Evolutionary conservation across 768 basidiomycete genomes (phyloP), one percentile per base, ranked within the genome.

Genomic region (Crassisporium funariophilum): DNA sequence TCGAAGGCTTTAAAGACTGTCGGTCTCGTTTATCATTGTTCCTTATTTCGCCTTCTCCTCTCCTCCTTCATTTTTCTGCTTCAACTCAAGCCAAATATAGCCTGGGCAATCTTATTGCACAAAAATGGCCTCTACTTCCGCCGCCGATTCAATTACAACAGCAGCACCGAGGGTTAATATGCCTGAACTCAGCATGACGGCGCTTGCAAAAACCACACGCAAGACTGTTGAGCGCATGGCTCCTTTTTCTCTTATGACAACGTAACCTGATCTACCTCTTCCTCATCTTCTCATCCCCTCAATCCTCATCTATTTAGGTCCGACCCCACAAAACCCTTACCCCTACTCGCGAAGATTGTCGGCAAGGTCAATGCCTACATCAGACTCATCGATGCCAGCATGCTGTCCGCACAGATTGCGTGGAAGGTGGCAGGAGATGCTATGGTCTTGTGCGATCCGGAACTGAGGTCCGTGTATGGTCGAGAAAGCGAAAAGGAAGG

Each of bases 171-270:
- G 56, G 5, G 29, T 68, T 66, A 41, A 62, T 47, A 47, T 53
- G 21, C 56, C 61, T 8, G 54, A 48, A 22, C 49, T 69, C 5
- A 60, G 70, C 49, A 47, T 68, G 7, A 34, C 54, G 12, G 45
- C 53, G 9, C 56, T 66, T 10, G 70, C 66, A 4, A 61, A 58
- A 34, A 57, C 57, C 8, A 71, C 68, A 1, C 53, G 64, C 22
- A 72, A 71, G 51, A 65, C 68, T 3, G 57, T 71, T n/a, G 68
- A 72, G 40, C 64, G 71, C 7, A 59, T 72, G 13, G 66, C 64
- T 4, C 69, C 69, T 9, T 72, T 69, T 45, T 63, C 60, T 13
- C 59, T 56, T 11, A 53, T 71, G 34, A 60, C 59, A 52, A 57
- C 64, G 64, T 70, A 56, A 39, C 31, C 50, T 25, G 21, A 6